Evolutionary conservation across 2,329 filamentous ascomycete genomes (phyloP).

Genomic region (Fusarium tjaetaba): DNA sequence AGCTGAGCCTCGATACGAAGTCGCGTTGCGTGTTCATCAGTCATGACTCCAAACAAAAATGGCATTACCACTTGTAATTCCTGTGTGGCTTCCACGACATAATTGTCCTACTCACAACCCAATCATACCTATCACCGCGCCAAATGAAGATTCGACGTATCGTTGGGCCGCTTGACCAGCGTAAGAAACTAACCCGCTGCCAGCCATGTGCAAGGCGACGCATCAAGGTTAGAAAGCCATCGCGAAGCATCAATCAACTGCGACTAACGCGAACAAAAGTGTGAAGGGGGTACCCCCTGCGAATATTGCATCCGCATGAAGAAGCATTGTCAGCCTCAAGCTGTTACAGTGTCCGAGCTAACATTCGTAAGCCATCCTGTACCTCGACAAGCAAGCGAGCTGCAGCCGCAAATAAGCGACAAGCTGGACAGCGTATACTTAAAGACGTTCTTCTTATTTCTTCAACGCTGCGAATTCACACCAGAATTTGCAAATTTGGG

Average conservation of each 20-base stretch:
- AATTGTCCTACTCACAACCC: rapidly evolving
- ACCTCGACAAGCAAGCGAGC: too few species aligned
- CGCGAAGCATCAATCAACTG: rapidly evolving
- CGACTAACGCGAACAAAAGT: conserved; percentile 19
- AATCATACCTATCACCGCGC: rapidly evolving
- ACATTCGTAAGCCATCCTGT: conserved; percentile 22
- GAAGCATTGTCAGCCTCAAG: conserved; percentile 37
- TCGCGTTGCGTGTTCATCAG: neutral
- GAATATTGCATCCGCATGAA: conserved; percentile 40
- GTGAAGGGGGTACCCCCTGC: conserved; percentile 40
- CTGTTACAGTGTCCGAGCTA: rapidly evolving
- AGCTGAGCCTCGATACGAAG: neutral
- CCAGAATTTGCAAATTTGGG: conserved; percentile 1
- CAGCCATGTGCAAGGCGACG: conserved; percentile 40
- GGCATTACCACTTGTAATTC: rapidly evolving
- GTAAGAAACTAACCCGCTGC: conserved; percentile 40
- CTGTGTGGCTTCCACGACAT: rapidly evolving
- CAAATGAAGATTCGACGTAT: conserved; percentile 7
- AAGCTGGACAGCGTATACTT: conserved; percentile 1
- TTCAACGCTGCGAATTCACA: conserved; percentile 36
- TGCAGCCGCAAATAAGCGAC: neutral
- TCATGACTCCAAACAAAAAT: rapidly evolving
- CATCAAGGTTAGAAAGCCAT: conserved; percentile 37
- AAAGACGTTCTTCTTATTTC: conserved; percentile 27
- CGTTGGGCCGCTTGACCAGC: conserved; percentile 42